These are phyloP conservation scores for Cronartium quercuum DNA, from an alignment of 1,284 basidiomycete genomes.

Conservation along the genomic window DNA sequence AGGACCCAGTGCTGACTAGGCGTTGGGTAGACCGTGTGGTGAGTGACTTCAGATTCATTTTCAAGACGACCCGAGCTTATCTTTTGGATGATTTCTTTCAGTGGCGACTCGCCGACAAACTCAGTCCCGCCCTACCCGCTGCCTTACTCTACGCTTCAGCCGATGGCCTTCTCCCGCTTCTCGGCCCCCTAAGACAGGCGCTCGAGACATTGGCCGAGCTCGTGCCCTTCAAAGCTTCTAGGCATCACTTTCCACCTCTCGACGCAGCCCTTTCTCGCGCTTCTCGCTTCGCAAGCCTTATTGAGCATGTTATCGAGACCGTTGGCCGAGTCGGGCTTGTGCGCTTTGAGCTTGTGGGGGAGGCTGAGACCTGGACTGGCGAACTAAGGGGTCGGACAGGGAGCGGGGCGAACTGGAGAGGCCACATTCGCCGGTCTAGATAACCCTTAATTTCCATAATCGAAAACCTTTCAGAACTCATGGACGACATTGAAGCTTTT, in stretches of 20 bases:
- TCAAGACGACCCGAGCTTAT: background rate
- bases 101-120: conserved; percentile 35
- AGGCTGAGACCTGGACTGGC: conserved; percentile 2
- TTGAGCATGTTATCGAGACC: conserved; percentile 26
- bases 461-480: too few species aligned
- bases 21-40: conserved; percentile 31
- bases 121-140: conserved; percentile 28
- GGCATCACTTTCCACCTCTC: background rate
- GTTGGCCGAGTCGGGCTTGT: conserved; percentile 28
- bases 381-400: conserved; percentile 21
- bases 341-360: conserved; percentile 20
- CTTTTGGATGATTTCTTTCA: background rate
- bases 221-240: background rate
- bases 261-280: background rate
- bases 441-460: background rate
- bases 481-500: background rate
- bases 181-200: conserved; percentile 8
- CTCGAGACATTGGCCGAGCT: background rate
- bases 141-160: conserved; percentile 24
- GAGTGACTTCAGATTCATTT: conserved; percentile 1
- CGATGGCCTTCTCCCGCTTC: conserved; percentile 10
- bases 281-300: conserved; percentile 11
- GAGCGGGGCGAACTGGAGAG: background rate
- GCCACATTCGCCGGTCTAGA: background rate
- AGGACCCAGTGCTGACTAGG: background rate